phyloP scores from a whole-genome alignment of 1,284 basidiomycete genomes.

The Austroboletus novae-zelandiae region DNA sequence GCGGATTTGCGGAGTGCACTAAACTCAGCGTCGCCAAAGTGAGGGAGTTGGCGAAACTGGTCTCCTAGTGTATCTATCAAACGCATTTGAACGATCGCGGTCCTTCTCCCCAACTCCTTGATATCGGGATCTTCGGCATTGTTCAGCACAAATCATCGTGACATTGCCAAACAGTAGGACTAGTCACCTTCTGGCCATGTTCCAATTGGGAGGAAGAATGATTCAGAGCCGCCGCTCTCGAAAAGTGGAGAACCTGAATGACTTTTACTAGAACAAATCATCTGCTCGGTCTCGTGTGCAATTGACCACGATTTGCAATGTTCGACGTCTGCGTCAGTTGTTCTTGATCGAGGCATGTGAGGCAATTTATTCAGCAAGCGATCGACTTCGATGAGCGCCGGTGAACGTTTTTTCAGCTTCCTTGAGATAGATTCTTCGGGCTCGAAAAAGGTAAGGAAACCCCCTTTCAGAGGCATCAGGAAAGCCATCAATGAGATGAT shows the following conservation, averaged over 20 bases:
- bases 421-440: conserved; percentile 6
- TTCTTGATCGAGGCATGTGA: conserved; percentile 6
- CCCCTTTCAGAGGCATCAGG: not conserved
- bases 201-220: conserved; percentile 7
- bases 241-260: not conserved
- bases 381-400: conserved; percentile 5
- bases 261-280: not conserved
- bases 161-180: not conserved
- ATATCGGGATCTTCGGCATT: not conserved
- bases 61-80: conserved; percentile 7
- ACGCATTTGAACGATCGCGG: conserved; percentile 3
- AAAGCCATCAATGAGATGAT: not conserved
- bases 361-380: conserved; percentile 4
- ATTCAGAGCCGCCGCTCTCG: not conserved
- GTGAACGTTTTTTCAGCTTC: not conserved
- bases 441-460: conserved; percentile 4
- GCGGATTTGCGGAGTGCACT: not conserved
- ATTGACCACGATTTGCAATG: conserved; percentile 6
- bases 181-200: conserved; percentile 5
- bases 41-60: conserved; percentile 3
- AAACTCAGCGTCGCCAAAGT: conserved; percentile 4
- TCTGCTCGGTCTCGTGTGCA: conserved; percentile 1
- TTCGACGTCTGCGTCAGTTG: not conserved
- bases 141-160: not conserved
- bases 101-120: conserved; percentile 7